These are phyloP conservation scores for Crithidia fasciculata DNA, from an alignment of 208 protist species.

Conservation along the genomic window DNA sequence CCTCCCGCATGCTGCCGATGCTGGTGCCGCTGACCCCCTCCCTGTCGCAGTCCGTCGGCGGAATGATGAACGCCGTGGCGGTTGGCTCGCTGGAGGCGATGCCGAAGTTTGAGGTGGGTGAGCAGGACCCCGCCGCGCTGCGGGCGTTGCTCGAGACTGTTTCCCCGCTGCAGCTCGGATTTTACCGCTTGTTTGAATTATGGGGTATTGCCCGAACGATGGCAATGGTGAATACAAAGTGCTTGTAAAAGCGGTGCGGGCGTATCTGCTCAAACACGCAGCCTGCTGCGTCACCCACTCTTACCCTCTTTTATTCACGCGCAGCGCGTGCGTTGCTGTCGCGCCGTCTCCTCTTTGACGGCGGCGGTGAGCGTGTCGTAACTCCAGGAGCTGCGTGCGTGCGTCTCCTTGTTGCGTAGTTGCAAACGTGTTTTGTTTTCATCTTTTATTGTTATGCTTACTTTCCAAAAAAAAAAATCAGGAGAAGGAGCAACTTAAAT, in stretches of 20 bases:
- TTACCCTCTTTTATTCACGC: too few species aligned
- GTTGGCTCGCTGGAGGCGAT: constrained; percentile 22
- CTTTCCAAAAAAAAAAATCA: too few species aligned
- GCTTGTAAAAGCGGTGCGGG: neutral
- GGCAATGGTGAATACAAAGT: constrained; percentile 27
- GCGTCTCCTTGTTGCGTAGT: too few species aligned
- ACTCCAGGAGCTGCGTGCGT: too few species aligned
- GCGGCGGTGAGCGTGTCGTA: too few species aligned
- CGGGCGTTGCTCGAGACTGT: constrained; percentile 58
- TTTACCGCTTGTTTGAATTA: constrained; percentile 87
- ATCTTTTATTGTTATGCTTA: too few species aligned
- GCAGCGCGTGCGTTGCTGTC: too few species aligned
- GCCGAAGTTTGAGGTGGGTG: constrained; percentile 29
- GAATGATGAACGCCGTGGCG: constrained; percentile 17
- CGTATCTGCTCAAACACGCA: neutral
- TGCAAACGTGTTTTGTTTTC: too few species aligned
- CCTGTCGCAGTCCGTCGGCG: constrained; percentile 20
- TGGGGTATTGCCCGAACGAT: constrained; percentile 71
- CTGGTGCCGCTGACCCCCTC: constrained; percentile 55
- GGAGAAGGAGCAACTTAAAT: too few species aligned
- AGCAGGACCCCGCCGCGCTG: constrained; percentile 49
- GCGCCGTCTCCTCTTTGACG: too few species aligned
- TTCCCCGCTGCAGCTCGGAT: constrained; percentile 50
- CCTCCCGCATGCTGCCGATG: constrained; percentile 62
- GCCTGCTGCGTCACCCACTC: too few species aligned